Conservation (phyloP, 176 grass and related monocot genomes). For the Musa acuminata region DNA sequence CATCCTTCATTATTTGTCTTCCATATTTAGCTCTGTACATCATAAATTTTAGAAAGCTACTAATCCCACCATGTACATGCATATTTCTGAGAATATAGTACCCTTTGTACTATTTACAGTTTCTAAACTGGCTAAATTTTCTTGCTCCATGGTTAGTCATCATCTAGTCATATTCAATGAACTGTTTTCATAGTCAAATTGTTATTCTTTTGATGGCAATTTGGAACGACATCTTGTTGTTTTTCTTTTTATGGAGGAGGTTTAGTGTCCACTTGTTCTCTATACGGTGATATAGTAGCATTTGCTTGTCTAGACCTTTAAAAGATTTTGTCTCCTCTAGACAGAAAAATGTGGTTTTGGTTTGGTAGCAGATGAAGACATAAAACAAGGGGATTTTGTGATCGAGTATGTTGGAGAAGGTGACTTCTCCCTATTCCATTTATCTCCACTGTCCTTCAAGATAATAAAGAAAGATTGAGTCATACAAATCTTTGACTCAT, state of each 20-base stretch:
- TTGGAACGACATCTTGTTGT: not conserved
- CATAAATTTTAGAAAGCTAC: too few species aligned
- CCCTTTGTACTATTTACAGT: too few species aligned
- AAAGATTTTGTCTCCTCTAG: slow-evolving; percentile 42
- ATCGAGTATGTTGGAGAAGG: slow-evolving; percentile 99
- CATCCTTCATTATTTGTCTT: too few species aligned
- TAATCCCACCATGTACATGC: too few species aligned
- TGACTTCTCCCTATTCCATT: slow-evolving; percentile 26
- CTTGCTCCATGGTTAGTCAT: not conserved
- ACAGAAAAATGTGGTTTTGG: slow-evolving; percentile 96
- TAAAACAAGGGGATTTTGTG: slow-evolving; percentile 92
- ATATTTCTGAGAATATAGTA: too few species aligned
- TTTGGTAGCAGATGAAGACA: slow-evolving; percentile 76
- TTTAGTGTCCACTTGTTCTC: not conserved
- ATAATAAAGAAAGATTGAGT: slow-evolving; percentile 3
- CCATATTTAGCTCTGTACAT: too few species aligned
- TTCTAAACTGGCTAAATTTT: not conserved
- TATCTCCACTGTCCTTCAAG: slow-evolving; percentile 4
- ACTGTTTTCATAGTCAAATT: not conserved
- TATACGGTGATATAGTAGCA: slow-evolving; percentile 1
- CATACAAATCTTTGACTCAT: slow-evolving; percentile 7
- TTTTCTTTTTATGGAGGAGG: not conserved
- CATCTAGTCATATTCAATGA: not conserved
- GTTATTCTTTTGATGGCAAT: not conserved
- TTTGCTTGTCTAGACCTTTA: slow-evolving; percentile 3